Conservation (phyloP, 441 rosid genomes). For the Pelargonium citronellum region DNA sequence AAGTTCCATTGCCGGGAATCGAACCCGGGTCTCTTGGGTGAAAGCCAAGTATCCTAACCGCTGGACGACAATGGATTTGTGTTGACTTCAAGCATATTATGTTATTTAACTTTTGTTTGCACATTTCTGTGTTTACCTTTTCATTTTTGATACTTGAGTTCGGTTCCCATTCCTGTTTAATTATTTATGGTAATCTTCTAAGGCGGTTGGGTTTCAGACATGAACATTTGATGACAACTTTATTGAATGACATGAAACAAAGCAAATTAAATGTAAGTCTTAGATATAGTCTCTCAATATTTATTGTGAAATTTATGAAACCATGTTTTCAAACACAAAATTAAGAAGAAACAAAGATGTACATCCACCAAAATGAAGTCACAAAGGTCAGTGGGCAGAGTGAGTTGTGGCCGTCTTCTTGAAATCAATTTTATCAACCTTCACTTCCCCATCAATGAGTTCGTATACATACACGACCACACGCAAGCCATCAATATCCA, state of each 20-base stretch:
- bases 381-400: conserved; percentile 33
- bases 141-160: too few relatives aligned
- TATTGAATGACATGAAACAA: too few relatives aligned
- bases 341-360: background rate
- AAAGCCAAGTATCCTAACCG: conserved; percentile 75
- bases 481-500: conserved; percentile 89
- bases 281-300: too few relatives aligned
- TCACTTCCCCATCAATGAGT: conserved; percentile 88
- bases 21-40: conserved; percentile 85
- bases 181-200: too few relatives aligned
- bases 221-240: too few relatives aligned
- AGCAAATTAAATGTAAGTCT: too few relatives aligned
- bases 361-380: background rate
- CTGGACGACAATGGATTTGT: conserved; percentile 50
- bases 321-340: background rate
- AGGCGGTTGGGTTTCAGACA: too few relatives aligned
- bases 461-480: conserved; percentile 92
- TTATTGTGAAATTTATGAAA: background rate
- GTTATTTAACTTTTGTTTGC: too few relatives aligned
- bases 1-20: too few relatives aligned
- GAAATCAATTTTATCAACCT: conserved; percentile 92
- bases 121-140: too few relatives aligned
- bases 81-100: too few relatives aligned
- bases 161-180: too few relatives aligned
- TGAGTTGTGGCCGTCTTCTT: conserved; percentile 61